Conservation (phyloP, 192 early-diverging fungal genomes). For the Mortierella alpina region DNA sequence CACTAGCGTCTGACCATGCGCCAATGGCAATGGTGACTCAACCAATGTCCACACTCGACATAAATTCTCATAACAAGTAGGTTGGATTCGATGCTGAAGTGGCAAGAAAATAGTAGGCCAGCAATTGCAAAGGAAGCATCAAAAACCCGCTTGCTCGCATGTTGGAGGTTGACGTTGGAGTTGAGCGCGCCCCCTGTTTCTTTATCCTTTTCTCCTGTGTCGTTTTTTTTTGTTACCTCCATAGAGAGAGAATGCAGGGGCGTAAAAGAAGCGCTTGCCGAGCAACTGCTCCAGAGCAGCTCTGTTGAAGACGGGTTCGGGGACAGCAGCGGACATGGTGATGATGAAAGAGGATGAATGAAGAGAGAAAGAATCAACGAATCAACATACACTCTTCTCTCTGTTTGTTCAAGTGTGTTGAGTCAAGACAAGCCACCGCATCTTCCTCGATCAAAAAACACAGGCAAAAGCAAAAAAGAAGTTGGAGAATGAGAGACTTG, state of each 20-base stretch:
- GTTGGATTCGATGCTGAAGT: neutral
- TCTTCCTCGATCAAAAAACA: neutral
- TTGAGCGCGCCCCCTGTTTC: too few species aligned
- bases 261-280: constrained; percentile 94
- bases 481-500: constrained; percentile 44
- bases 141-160: too few species aligned
- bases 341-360: constrained; percentile 1
- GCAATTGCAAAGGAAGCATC: too few species aligned
- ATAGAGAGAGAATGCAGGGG: constrained; percentile 95
- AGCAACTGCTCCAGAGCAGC: constrained; percentile 69
- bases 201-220: neutral
- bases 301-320: constrained; percentile 48
- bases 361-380: neutral
- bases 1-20: neutral
- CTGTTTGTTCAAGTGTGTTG: constrained; percentile 1
- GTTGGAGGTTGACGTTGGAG: too few species aligned
- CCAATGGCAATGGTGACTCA: neutral
- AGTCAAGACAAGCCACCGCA: neutral
- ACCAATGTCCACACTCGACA: too few species aligned
- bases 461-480: neutral
- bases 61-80: neutral
- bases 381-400: neutral
- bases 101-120: too few species aligned
- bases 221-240: constrained; percentile 69
- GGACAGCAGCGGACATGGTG: constrained; percentile 29